Evolutionary conservation across 2,329 filamentous ascomycete genomes (phyloP).

Genomic region (Aspergillus candidus): DNA sequence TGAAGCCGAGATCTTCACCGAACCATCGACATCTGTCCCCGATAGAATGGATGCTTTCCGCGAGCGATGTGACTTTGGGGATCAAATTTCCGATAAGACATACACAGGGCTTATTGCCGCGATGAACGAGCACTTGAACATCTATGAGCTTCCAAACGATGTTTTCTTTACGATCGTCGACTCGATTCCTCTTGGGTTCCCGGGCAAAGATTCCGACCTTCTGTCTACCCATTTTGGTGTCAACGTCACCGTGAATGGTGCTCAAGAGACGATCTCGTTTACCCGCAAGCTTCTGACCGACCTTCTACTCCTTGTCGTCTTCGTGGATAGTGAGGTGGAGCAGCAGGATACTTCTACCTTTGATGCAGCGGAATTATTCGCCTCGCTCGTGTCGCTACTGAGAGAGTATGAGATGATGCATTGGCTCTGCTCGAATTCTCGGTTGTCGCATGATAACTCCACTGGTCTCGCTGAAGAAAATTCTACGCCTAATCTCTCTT

Average conservation of each 20-base stretch:
- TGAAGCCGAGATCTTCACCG: constrained; percentile 66
- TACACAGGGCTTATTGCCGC: constrained; percentile 62
- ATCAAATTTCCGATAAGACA: constrained; percentile 76
- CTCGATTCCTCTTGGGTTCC: constrained; percentile 40
- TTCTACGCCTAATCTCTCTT: constrained; percentile 18
- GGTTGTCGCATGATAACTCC: constrained; percentile 26
- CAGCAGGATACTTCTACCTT: constrained; percentile 66
- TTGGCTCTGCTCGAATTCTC: constrained; percentile 51
- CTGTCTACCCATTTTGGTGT: constrained; percentile 66
- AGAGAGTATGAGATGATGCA: constrained; percentile 64
- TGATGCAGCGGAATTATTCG: constrained; percentile 53
- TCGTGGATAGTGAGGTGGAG: constrained; percentile 79
- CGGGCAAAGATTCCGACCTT: constrained; percentile 37
- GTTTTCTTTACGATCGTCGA: constrained; percentile 48
- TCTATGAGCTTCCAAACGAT: constrained; percentile 43
- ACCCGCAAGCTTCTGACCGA: constrained; percentile 72
- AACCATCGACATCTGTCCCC: constrained; percentile 61
- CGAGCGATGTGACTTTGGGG: constrained; percentile 69
- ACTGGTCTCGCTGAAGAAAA: constrained; percentile 18
- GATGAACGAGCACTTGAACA: constrained; percentile 60
- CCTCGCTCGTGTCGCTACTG: constrained; percentile 62
- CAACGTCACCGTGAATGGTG: constrained; percentile 66
- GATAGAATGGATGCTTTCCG: constrained; percentile 75
- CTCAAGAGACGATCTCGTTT: constrained; percentile 69
- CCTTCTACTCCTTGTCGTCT: constrained; percentile 73